These are phyloP conservation scores for Xanthoceras sorbifolium DNA, from an alignment of 345 rosid species.

Conservation along the genomic window DNA sequence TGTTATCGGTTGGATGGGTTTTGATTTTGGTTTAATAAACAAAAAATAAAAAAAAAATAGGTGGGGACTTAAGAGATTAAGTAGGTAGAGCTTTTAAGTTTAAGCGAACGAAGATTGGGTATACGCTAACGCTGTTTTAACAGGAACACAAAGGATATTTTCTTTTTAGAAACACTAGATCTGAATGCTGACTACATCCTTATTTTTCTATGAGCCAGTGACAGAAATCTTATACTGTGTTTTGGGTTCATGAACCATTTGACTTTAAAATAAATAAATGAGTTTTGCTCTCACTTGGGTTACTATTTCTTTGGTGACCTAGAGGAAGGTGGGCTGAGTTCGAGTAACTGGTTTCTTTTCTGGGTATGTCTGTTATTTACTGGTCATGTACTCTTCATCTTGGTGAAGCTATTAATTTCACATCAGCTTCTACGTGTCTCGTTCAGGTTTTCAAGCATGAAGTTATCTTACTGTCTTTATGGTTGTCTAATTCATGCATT, in stretches of 20 bases:
- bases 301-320: constrained; percentile 18
- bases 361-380: neutral
- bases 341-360: constrained; percentile 14
- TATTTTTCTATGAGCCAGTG: constrained; percentile 1
- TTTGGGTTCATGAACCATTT: too few relatives aligned
- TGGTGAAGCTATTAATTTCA: neutral
- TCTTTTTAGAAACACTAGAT: constrained; percentile 16
- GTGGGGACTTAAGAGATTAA: constrained; percentile 42
- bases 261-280: constrained; percentile 15
- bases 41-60: neutral
- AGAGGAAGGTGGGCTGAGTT: constrained; percentile 13
- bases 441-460: constrained; percentile 1
- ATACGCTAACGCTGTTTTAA: constrained; percentile 9
- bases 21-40: too few relatives aligned
- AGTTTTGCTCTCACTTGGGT: constrained; percentile 11
- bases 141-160: constrained; percentile 9
- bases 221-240: neutral
- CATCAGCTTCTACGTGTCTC: neutral
- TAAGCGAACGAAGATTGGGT: constrained; percentile 8
- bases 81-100: constrained; percentile 22
- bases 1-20: constrained; percentile 1
- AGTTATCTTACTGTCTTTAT: neutral
- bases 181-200: constrained; percentile 2
- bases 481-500: constrained; percentile 11
- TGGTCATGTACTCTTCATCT: neutral